Evolutionary conservation across 2,329 filamentous ascomycete genomes (phyloP).

Genomic region (Trichoderma koningii): DNA sequence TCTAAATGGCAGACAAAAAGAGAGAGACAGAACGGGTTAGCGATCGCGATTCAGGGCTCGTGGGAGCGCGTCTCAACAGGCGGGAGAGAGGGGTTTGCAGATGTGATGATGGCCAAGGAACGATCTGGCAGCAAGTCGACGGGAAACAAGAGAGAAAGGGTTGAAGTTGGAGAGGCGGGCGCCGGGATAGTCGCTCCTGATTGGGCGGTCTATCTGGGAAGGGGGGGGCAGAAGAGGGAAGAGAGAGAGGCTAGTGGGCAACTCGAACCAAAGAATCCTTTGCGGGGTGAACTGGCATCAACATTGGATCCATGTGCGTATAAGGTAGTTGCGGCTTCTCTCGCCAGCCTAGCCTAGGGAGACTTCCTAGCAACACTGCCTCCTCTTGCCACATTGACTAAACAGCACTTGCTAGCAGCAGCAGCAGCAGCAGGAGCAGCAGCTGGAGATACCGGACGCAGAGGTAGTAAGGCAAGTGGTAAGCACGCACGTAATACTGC

Average conservation of each 20-base stretch:
- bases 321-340: too few relatives aligned
- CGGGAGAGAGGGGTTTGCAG: neutral
- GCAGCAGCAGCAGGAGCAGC: neutral
- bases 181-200: constrained; percentile 19
- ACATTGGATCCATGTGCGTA: neutral
- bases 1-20: constrained; percentile 40
- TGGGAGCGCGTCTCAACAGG: neutral
- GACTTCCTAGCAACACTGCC: neutral
- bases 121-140: neutral
- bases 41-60: constrained; percentile 8
- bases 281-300: constrained; percentile 25
- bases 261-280: constrained; percentile 8
- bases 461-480: neutral
- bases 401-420: neutral
- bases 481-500: neutral
- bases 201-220: constrained; percentile 18
- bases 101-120: constrained; percentile 10
- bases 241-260: constrained; percentile 8
- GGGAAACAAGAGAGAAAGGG: constrained; percentile 6
- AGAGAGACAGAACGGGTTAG: constrained; percentile 6
- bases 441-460: neutral
- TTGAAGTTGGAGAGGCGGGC: constrained; percentile 23
- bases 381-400: too few relatives aligned
- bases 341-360: too few relatives aligned
- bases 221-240: neutral